Conservation (phyloP, 2,329 filamentous ascomycete species). For the Colletotrichum sp. region DNA sequence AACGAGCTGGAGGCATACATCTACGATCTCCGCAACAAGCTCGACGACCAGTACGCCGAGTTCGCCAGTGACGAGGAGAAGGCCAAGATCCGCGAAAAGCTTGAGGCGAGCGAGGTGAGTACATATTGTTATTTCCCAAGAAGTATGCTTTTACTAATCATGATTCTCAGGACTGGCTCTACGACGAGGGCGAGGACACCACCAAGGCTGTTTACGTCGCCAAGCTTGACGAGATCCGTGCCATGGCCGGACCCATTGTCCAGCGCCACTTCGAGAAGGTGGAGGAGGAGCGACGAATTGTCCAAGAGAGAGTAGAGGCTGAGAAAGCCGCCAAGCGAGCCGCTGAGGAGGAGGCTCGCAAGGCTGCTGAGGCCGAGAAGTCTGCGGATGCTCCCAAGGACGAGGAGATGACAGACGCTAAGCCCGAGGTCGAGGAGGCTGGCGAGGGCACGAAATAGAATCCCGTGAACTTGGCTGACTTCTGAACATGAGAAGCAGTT, state of each 20-base stretch:
- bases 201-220: slow-evolving; percentile 91
- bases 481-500: neutral
- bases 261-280: slow-evolving; percentile 96
- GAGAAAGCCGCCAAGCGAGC: slow-evolving; percentile 78
- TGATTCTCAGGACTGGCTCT: slow-evolving; percentile 86
- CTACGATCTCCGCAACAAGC: slow-evolving; percentile 95
- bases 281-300: slow-evolving; percentile 81
- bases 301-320: slow-evolving; percentile 78
- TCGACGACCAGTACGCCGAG: slow-evolving; percentile 88
- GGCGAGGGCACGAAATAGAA: slow-evolving; percentile 32
- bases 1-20: slow-evolving; percentile 98
- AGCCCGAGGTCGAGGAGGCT: slow-evolving; percentile 56
- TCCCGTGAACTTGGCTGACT: neutral
- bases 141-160: slow-evolving; percentile 25
- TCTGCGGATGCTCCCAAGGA: slow-evolving; percentile 54
- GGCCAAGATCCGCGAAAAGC: slow-evolving; percentile 81
- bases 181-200: slow-evolving; percentile 94
- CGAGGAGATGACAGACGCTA: slow-evolving; percentile 69
- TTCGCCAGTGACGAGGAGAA: slow-evolving; percentile 94
- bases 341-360: slow-evolving; percentile 59
- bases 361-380: slow-evolving; percentile 58
- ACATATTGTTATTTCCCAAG: neutral
- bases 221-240: slow-evolving; percentile 95
- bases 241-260: slow-evolving; percentile 87
- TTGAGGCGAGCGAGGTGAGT: slow-evolving; percentile 85